Percentiles rank a stretch among this genome's conserved stretches.
Evolutionary conservation across 2,329 filamentous ascomycete species (phyloP).

Genomic region (Talaromyces pinophilus): DNA sequence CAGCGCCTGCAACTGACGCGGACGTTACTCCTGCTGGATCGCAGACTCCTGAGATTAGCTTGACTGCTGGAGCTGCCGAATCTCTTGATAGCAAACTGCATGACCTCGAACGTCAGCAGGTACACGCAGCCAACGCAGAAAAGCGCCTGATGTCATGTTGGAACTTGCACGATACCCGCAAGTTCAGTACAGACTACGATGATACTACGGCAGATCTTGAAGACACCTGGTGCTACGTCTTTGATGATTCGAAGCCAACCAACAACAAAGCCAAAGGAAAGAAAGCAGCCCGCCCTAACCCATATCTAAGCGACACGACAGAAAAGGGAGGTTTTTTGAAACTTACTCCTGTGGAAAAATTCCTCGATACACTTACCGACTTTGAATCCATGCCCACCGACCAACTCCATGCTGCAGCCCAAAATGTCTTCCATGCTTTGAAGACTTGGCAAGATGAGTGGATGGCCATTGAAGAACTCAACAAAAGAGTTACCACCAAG

Average conservation of each 20-base stretch:
- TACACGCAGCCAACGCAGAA: constrained; percentile 31
- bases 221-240: constrained; percentile 36
- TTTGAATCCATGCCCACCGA: constrained; percentile 49
- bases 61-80: constrained; percentile 18
- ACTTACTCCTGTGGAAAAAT: constrained; percentile 38
- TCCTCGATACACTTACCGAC: constrained; percentile 39
- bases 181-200: constrained; percentile 39
- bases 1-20: constrained; percentile 21
- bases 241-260: constrained; percentile 33
- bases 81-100: constrained; percentile 26
- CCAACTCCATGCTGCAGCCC: constrained; percentile 58
- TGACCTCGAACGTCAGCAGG: constrained; percentile 29
- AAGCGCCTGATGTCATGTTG: constrained; percentile 38
- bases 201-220: constrained; percentile 35
- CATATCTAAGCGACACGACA: constrained; percentile 37
- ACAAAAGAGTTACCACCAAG: constrained; percentile 50
- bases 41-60: constrained; percentile 12
- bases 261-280: constrained; percentile 35
- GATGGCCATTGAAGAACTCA: constrained; percentile 53
- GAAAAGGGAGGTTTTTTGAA: constrained; percentile 41
- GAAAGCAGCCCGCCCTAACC: constrained; percentile 32
- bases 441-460: constrained; percentile 62
- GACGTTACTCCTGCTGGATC: constrained; percentile 25
- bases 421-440: constrained; percentile 56
- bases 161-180: constrained; percentile 40